Base-by-base conservation (phyloP, 495 filamentous ascomycete species). In the Oidiodendron maius region DNA sequence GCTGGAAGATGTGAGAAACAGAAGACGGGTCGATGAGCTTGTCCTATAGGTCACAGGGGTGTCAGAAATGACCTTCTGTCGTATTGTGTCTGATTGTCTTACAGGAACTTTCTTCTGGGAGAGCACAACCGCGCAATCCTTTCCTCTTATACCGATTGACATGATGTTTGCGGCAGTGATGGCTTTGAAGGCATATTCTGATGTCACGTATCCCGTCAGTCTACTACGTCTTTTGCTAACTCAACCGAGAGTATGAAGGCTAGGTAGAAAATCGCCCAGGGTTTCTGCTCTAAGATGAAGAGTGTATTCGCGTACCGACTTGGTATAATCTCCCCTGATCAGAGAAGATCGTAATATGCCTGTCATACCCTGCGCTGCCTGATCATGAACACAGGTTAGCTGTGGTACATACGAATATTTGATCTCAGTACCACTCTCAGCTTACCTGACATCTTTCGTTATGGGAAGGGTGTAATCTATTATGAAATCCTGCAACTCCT, bases 101-200 rank as follows among this genome's bases (percentile, higher is more conserved):
- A 96, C 93, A 48, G 93, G 91, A 55, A 98, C 93, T 71, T 98
- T 98, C 82, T 98, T 98, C 75, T 98, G 93, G 42, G 93, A 96
- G 59, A 98, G 72, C 15, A 98, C 88, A 18, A 98, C 93, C 11
- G 94, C 91, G 65, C 91, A 97, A 71, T 88, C 80, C 74, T 97
- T 97, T 64, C 93, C 93, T 66, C 90, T 78, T 52, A 98, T 81
- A 51, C 93, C 94, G 65, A 98, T 81, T 51, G 93, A 93, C 68
- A 93, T 97, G 66, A 97, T 98, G 66, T 97, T 97, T 38, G 93
- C 93, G 40, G 93, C 90, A 55, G 91, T 97, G 70, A 98, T 98
- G 34, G 93, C 93, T 73, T 98, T 98, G 82, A 98, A 98, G 47
- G 93, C 93, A 96, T 98, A 98, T 80, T 98, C 93, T 97, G 46